These are phyloP conservation scores for Lignosus rhinocerotis DNA, from an alignment of 1,284 basidiomycete species.

Conservation along the genomic window DNA sequence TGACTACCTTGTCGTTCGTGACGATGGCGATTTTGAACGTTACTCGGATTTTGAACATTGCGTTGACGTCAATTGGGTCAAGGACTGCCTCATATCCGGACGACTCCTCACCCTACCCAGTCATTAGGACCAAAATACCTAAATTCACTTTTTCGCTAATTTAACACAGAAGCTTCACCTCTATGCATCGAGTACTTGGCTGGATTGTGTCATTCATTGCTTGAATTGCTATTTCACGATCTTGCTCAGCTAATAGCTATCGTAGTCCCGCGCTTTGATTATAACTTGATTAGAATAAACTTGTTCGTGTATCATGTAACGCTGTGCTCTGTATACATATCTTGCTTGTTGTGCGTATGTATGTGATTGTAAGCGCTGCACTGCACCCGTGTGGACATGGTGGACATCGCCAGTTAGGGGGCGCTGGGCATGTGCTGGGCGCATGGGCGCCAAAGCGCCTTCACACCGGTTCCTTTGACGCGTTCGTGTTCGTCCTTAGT, in stretches of 20 bases:
- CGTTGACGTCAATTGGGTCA: conserved; percentile 73
- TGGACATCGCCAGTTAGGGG: no score
- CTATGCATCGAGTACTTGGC: background rate
- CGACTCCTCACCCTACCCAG: conserved; percentile 38
- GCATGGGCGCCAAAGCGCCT: conserved; percentile 12
- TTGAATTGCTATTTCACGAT: background rate
- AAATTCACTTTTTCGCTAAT: background rate
- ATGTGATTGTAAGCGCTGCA: background rate
- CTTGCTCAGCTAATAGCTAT: conserved; percentile 10
- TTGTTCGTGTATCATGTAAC: conserved; percentile 10
- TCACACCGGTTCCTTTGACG: conserved; percentile 12
- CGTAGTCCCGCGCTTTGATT: conserved; percentile 8
- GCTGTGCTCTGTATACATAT: conserved; percentile 16
- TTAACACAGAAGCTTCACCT: background rate
- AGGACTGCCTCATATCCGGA: conserved; percentile 74
- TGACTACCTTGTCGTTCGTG: conserved; percentile 70
- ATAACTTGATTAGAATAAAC: conserved; percentile 2
- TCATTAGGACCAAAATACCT: conserved; percentile 1
- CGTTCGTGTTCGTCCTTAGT: conserved; percentile 8
- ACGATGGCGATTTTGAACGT: conserved; percentile 36
- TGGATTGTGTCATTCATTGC: background rate
- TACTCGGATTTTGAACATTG: conserved; percentile 33
- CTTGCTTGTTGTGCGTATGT: background rate
- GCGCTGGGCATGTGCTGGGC: no score
- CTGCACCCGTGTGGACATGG: background rate